phyloP scores from a whole-genome alignment of 805 yeast species.

The Nakazawaea molendinolei region DNA sequence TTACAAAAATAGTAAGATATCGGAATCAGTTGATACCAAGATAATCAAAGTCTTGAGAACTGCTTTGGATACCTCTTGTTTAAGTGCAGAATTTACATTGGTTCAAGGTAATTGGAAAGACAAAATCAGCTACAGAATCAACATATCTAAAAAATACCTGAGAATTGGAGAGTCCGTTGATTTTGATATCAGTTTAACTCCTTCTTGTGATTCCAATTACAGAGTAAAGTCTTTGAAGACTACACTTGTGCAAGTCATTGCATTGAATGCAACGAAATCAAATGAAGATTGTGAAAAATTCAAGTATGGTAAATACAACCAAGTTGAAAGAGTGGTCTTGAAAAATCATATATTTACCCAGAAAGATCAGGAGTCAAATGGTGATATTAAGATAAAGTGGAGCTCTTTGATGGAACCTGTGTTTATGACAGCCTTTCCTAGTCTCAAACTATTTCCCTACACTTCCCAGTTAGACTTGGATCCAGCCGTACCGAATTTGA shows the following conservation, averaged over 20 bases:
- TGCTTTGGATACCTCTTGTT: neutral
- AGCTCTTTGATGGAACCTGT: neutral
- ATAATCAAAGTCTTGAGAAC: slow-evolving; percentile 4
- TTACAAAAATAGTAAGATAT: neutral
- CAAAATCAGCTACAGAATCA: slow-evolving; percentile 19
- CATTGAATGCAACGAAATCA: too few species aligned
- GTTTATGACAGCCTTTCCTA: neutral
- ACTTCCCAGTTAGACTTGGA: slow-evolving; percentile 9
- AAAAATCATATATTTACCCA: neutral
- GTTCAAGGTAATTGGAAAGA: slow-evolving; percentile 26
- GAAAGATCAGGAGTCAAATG: slow-evolving; percentile 6
- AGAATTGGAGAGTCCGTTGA: slow-evolving; percentile 15
- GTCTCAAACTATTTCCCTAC: slow-evolving; percentile 17
- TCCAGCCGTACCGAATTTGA: slow-evolving; percentile 15
- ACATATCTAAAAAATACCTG: slow-evolving; percentile 15
- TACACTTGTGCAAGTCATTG: slow-evolving; percentile 19
- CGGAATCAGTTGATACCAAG: neutral
- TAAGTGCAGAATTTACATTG: neutral
- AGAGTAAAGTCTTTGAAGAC: slow-evolving; percentile 18
- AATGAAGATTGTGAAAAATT: too few species aligned
- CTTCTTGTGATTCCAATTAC: slow-evolving; percentile 16
- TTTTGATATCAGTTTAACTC: slow-evolving; percentile 18
- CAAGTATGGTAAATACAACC: too few species aligned
- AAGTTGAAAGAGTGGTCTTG: slow-evolving; percentile 16
- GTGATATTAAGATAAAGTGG: slow-evolving; percentile 5